Evolutionary conservation across 805 yeast species (phyloP).

Genomic region (Ogataea methylovora): DNA sequence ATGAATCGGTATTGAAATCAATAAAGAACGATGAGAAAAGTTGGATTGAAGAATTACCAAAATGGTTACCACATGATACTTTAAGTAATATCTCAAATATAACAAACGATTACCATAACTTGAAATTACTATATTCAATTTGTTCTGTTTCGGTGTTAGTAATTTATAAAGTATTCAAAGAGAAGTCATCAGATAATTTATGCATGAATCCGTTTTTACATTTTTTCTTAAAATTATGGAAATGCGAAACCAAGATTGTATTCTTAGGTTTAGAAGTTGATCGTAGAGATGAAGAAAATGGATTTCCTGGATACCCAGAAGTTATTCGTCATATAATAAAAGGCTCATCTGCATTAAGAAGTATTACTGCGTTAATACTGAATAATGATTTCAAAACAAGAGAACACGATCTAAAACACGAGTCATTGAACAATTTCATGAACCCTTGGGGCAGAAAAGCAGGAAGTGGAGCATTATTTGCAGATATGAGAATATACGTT

Average conservation of each 20-base stretch:
- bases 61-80: constrained; percentile 31
- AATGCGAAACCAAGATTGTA: constrained; percentile 52
- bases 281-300: constrained; percentile 37
- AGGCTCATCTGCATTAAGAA: constrained; percentile 59
- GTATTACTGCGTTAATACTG: constrained; percentile 52
- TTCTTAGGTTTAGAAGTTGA: constrained; percentile 55
- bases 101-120: constrained; percentile 25
- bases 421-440: constrained; percentile 51
- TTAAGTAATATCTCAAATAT: constrained; percentile 14
- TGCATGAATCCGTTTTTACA: constrained; percentile 57
- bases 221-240: constrained; percentile 56
- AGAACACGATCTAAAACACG: constrained; percentile 50
- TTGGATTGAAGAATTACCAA: constrained; percentile 23
- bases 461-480: constrained; percentile 51
- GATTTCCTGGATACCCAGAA: constrained; percentile 34
- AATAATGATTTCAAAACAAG: constrained; percentile 38
- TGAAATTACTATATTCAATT: constrained; percentile 39
- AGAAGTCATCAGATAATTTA: constrained; percentile 25
- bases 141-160: constrained; percentile 33
- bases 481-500: constrained; percentile 51
- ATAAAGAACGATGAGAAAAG: constrained; percentile 32
- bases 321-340: constrained; percentile 42
- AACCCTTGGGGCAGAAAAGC: constrained; percentile 60
- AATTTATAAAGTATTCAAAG: constrained; percentile 34
- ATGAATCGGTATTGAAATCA: constrained; percentile 32